Base-by-base conservation (phyloP, 2,329 filamentous ascomycete genomes). In the Grosmannia huntii region DNA sequence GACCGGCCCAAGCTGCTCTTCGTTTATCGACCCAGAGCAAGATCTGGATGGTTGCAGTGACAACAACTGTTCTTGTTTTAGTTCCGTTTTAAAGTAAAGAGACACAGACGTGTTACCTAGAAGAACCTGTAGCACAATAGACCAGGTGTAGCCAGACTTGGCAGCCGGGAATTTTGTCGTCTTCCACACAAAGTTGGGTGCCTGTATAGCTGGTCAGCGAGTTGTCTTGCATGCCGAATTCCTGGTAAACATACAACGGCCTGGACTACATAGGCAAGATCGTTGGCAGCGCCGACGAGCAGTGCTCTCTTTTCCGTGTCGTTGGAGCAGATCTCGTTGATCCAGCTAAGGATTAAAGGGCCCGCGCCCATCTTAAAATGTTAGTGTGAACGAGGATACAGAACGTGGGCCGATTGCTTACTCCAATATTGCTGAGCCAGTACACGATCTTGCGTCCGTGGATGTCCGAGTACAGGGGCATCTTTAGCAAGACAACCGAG, bases 161-260 rank as follows among this genome's bases (percentile, higher is more conserved):
- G 71, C 71, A 1, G 65, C 66, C 0, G 72, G 72, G 36, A 72
- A 73, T 5, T 68, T 68, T 0, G 68, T 69, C 0, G 71, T 73
- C 56, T 73, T 72, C 72, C 71, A 73, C 1, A 73, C 68, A 53
- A 73, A 73, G 55, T 73, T 73, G 0, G 71, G 71, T 3, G 68
- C 68, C 65, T 68, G 2, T 16, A 23, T 33, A 12, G 12, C 1
- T 4, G 16, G 25, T 57, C 23, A 44, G 41, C 7, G 14, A 21
- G 6, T 9, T 16, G 19, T 9, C 4, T 6, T 7, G 14, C 3
- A 5, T 5, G 31, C 11, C 33, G 14, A 57, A 9, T 33, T 23
- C 36, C 3, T 16, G 27, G 21, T 25, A 19, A 11, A 62, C 66
- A 53, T 63, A 68, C 66, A 31, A 73, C 64, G 10, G 65, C 66